Base-by-base conservation (phyloP, 768 basidiomycete species). In the Harrya chromipes region DNA sequence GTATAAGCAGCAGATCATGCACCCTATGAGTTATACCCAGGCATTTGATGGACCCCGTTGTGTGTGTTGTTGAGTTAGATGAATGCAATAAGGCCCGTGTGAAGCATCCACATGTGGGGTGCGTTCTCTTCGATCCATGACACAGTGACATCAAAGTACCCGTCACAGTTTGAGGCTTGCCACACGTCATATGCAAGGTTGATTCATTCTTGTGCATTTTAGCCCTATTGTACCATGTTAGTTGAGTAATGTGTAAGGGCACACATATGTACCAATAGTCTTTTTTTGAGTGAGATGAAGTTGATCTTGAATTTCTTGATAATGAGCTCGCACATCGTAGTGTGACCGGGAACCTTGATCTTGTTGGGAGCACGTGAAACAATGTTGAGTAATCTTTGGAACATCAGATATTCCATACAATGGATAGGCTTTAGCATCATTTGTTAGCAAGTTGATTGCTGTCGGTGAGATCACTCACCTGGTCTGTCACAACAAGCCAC, bases 131-230 rank as follows among this genome's bases (percentile, higher is more conserved):
- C 49, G 26, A 12, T 55, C 70, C 68, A 53, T 21, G 43, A 45
- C 2, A 8, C 38, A 29, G 52, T 75, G 8, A 75, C 65, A 1
- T 69, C 69, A 48, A 74, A 72, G 53, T 75, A 75, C 0, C 58
- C 59, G 43, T 74, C 67, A 0, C 43, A 52, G 48, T 74, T 74
- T 7, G 41, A 52, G 0, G 74, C 75, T 40, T 72, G 70, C 74
- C 73, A 75, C 1, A 62, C 68, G 46, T 77, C 69, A 47, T 67
- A 70, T 0, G 74, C 76, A 1, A 72, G 42, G 27, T 52, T 70
- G n/a, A 72, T 60, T 7, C 4, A 23, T 4, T 43, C 52, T 37
- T 6, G 26, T 1, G 23, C 8, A 7, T 1, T 17, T 4, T 48
- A 9, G 16, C 36, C 17, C 46, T 51, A 51, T 40, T 31, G 20